Conservation (phyloP, 805 yeast species). For the Saccharomycopsis oosterbeekiorum region DNA sequence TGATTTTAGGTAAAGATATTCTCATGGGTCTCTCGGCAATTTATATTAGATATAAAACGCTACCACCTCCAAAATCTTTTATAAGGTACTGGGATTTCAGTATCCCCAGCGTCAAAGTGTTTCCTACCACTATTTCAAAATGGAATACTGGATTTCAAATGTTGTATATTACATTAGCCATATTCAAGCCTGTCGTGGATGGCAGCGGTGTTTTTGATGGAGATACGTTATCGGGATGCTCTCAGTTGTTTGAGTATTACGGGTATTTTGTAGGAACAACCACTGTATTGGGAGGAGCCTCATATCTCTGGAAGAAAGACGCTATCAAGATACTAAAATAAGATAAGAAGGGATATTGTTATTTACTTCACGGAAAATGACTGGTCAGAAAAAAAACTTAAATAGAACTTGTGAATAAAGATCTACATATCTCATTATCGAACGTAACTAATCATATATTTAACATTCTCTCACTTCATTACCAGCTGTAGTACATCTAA, state of each 20-base stretch:
- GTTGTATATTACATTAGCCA: conserved; percentile 66
- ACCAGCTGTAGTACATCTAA: too few relatives aligned
- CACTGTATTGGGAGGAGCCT: conserved; percentile 67
- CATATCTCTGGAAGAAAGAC: conserved; percentile 59
- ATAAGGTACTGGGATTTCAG: conserved; percentile 67
- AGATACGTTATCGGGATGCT: conserved; percentile 22
- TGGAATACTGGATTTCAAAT: conserved; percentile 88
- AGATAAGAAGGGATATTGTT: neutral
- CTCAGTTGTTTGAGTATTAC: conserved; percentile 25
- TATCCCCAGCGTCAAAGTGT: conserved; percentile 75
- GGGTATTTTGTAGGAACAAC: conserved; percentile 58
- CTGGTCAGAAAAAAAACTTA: neutral
- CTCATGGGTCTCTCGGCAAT: conserved; percentile 63
- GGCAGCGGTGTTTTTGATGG: conserved; percentile 27
- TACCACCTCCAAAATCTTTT: conserved; percentile 70
- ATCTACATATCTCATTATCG: too few relatives aligned
- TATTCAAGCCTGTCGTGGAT: conserved; percentile 41
- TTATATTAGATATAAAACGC: conserved; percentile 58
- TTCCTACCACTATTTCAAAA: conserved; percentile 79
- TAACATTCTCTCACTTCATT: too few relatives aligned
- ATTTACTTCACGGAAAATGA: too few relatives aligned
- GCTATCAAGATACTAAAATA: conserved; percentile 48
- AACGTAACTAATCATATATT: too few relatives aligned
- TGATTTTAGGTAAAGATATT: conserved; percentile 80
- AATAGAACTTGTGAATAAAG: neutral